Base-by-base conservation (phyloP, 305 asterid species). In the Plantago coronopus region DNA sequence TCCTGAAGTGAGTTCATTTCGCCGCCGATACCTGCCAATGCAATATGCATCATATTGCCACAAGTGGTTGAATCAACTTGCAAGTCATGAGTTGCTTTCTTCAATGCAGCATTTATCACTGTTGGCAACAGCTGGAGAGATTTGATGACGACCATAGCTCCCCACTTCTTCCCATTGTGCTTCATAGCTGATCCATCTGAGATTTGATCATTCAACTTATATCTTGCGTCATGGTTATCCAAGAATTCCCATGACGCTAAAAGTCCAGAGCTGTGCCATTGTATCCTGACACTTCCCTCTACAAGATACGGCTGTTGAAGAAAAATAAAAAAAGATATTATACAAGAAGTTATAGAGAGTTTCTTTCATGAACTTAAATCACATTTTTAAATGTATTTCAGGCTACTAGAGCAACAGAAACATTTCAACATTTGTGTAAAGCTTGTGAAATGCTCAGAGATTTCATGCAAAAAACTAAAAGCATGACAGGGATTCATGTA, bases 181-280 rank as follows among this genome's bases (percentile, higher is more conserved):
- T 85, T 84, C 65, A 79, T 84, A 63, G 71, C 76, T 14, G 76
- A 66, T 25, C 54, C 47, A 27, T 27, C 34, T 8, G 3, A 27
- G 34, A 27, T 27, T 60, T 69, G 76, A 60, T 73, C 81, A 57
- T 75, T 82, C 65, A 64, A 72, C 48, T 61, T 66, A 66, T 71
- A 77, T 69, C 89, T 77, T 67, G 80, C 87, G 8, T 76, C 72
- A 58, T 82, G 96, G 69, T 86, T 97, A 59, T 93, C 94, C 72
- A 81, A 66, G 75, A 87, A 93, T 61, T 87, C 85, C 99, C 99
- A 93, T 14, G 97, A 87, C 38, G 99, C 95, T 64, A 93, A 85
- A 74, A 93, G 95, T 65, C 99, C 99, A 58, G 85, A 83, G 80
- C 99, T 82, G 79, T 93, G 97, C 99, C 99, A 93, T 80, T 93